phyloP scores from a whole-genome alignment of 164 flowering plant genomes.

The Umbellularia californica region DNA sequence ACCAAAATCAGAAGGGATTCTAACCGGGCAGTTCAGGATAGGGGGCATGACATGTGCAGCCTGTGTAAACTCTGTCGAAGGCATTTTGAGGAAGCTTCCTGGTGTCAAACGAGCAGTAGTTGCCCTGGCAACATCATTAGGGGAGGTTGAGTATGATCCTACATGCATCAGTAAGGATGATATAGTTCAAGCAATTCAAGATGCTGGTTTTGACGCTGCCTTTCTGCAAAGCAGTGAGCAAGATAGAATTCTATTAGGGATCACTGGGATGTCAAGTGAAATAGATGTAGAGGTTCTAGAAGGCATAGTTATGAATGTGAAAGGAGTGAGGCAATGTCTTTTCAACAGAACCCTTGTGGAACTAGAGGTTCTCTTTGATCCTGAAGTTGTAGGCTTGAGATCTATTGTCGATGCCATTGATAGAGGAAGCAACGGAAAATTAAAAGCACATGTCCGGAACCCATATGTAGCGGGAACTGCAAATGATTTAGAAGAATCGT shows the following conservation, averaged over 20 bases:
- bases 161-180: constrained; percentile 62
- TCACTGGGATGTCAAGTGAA: constrained; percentile 57
- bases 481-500: constrained; percentile 59
- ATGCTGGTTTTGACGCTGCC: constrained; percentile 93
- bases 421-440: constrained; percentile 56
- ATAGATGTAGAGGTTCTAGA: constrained; percentile 59
- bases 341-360: constrained; percentile 43
- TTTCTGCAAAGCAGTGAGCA: constrained; percentile 81
- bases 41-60: constrained; percentile 99
- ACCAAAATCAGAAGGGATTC: constrained; percentile 32
- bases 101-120: constrained; percentile 91
- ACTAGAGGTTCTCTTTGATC: constrained; percentile 79
- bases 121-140: constrained; percentile 84
- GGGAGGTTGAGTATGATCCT: constrained; percentile 93
- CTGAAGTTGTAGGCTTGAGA: constrained; percentile 71
- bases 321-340: constrained; percentile 66
- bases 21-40: constrained; percentile 80
- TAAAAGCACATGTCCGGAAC: constrained; percentile 53
- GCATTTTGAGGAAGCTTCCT: constrained; percentile 68
- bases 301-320: constrained; percentile 47
- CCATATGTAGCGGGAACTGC: constrained; percentile 71
- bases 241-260: constrained; percentile 57
- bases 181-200: constrained; percentile 82
- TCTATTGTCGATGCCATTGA: constrained; percentile 70
- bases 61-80: constrained; percentile 95